phyloP scores from a whole-genome alignment of 495 filamentous ascomycete species.

The Viridothelium virens region DNA sequence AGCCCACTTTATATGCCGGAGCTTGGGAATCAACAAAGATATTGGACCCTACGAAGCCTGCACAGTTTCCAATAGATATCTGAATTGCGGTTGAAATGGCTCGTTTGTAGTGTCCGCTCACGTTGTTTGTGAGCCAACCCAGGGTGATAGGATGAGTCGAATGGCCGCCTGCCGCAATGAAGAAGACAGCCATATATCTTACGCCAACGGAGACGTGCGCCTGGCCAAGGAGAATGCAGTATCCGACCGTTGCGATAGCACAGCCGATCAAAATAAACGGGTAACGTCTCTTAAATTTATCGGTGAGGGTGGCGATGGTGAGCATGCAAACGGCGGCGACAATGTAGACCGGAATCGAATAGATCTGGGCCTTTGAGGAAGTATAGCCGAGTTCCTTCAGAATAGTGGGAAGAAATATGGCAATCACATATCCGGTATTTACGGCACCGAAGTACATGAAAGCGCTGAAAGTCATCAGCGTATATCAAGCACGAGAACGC shows the following conservation, averaged over 20 bases:
- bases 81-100: slow-evolving; percentile 16
- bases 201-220: slow-evolving; percentile 13
- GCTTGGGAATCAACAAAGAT: slow-evolving; percentile 28
- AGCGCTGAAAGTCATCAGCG: slow-evolving; percentile 14
- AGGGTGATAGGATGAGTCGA: slow-evolving; percentile 12
- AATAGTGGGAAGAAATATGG: slow-evolving; percentile 29
- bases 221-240: slow-evolving; percentile 30
- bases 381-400: slow-evolving; percentile 24
- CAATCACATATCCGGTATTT: slow-evolving; percentile 27
- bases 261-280: slow-evolving; percentile 31
- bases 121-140: slow-evolving; percentile 16
- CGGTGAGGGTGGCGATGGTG: slow-evolving; percentile 24
- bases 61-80: slow-evolving; percentile 15
- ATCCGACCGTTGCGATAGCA: slow-evolving; percentile 29
- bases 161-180: slow-evolving; percentile 16
- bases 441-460: slow-evolving; percentile 28
- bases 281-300: slow-evolving; percentile 30
- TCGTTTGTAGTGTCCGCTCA: slow-evolving; percentile 16
- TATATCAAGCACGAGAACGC: slow-evolving; percentile 25
- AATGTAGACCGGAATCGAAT: slow-evolving; percentile 33
- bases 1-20: slow-evolving; percentile 35
- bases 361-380: slow-evolving; percentile 24
- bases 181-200: slow-evolving; percentile 21
- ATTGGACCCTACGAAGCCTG: slow-evolving; percentile 14
- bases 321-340: slow-evolving; percentile 21